A percentile compares a stretch with the other conserved stretches of the same genome.
These are phyloP conservation scores for Aspergillus thermomutatus DNA, from an alignment of 2,329 filamentous ascomycete genomes.

Conservation along the genomic window DNA sequence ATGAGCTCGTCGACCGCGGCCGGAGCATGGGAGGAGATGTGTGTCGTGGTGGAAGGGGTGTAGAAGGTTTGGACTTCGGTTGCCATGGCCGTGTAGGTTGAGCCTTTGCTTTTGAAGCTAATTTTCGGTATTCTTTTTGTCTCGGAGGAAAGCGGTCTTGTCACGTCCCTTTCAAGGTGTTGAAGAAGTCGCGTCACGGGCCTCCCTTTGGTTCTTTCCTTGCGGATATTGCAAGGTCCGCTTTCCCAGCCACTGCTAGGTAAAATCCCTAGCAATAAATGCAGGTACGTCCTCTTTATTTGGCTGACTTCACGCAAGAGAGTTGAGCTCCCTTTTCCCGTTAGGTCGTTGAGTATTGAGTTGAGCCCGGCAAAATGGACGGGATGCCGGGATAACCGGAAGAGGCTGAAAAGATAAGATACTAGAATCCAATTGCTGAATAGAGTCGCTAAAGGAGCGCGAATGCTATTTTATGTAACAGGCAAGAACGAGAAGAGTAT, in stretches of 20 bases:
- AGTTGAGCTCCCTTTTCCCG: not conserved
- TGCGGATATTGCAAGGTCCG: not conserved
- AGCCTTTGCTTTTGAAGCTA: not conserved
- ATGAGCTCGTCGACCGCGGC: constrained; percentile 32
- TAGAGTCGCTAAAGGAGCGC: not conserved
- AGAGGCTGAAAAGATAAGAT: not conserved
- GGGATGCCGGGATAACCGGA: not conserved
- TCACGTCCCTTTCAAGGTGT: not conserved
- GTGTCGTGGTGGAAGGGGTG: constrained; percentile 26
- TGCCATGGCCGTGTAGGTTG: constrained; percentile 17
- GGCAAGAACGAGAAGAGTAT: not conserved
- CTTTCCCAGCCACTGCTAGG: not conserved
- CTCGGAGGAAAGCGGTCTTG: not conserved
- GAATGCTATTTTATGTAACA: not conserved
- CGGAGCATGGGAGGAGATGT: constrained; percentile 28
- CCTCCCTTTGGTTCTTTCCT: not conserved
- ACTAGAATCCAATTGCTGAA: not conserved
- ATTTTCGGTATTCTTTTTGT: not conserved
- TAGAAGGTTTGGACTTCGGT: constrained; percentile 35
- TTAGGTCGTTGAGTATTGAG: not conserved
- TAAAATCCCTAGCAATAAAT: not conserved
- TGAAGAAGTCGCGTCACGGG: not conserved
- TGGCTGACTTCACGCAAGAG: not conserved
- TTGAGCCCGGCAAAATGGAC: not conserved
- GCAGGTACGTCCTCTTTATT: not conserved